Conservation (phyloP, 805 yeast genomes). For the Ogataea dorogensis region DNA sequence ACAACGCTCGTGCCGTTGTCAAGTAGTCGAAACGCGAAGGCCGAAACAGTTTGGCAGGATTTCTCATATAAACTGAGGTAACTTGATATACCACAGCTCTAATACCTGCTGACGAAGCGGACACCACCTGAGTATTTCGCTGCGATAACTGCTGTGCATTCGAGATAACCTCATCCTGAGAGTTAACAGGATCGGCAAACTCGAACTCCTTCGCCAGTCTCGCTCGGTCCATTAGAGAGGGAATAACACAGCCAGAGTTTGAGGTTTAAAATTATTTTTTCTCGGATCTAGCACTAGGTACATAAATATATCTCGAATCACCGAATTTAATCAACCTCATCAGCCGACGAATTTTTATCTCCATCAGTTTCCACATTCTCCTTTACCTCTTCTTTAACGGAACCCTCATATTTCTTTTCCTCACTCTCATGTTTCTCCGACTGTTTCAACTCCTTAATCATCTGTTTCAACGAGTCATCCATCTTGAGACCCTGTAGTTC, state of each 20-base stretch:
- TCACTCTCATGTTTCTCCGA: slow-evolving; percentile 1
- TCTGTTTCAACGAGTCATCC: slow-evolving; percentile 24
- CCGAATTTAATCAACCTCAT: slow-evolving; percentile 3
- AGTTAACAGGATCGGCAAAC: background rate
- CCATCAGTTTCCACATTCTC: slow-evolving; percentile 1
- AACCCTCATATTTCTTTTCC: background rate
- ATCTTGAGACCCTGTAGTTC: slow-evolving; percentile 25
- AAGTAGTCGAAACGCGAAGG: slow-evolving; percentile 89
- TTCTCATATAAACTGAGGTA: slow-evolving; percentile 73
- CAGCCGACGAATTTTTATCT: background rate
- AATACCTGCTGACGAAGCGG: slow-evolving; percentile 81
- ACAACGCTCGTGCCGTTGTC: slow-evolving; percentile 57
- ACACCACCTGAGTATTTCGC: slow-evolving; percentile 55
- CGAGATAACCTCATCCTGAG: background rate
- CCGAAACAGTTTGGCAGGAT: slow-evolving; percentile 80
- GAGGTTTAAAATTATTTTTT: background rate
- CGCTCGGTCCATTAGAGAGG: slow-evolving; percentile 10
- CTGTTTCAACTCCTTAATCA: slow-evolving; percentile 19
- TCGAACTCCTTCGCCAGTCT: background rate
- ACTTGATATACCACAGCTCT: slow-evolving; percentile 80
- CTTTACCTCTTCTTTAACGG: background rate
- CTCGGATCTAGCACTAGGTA: no score
- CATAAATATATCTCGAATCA: no score
- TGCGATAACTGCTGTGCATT: slow-evolving; percentile 33
- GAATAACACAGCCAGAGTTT: slow-evolving; percentile 7